Conservation (phyloP, 768 basidiomycete species). For the Xerocomellus intermedius region DNA sequence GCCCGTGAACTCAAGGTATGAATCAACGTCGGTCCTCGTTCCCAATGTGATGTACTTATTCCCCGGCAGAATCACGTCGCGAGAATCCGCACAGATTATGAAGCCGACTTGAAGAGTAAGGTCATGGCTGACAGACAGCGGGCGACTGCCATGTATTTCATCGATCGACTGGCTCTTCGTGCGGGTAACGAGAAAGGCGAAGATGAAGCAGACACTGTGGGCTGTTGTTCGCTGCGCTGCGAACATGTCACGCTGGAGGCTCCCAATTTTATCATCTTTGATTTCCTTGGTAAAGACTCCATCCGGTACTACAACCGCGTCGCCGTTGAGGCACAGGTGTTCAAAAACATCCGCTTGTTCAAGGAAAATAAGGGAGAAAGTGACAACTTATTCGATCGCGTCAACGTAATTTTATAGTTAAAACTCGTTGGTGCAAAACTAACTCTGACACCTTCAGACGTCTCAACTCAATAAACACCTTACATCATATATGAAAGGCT, state of each 20-base stretch:
- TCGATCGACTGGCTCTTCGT: slow-evolving; percentile 94
- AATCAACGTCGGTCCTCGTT: not conserved
- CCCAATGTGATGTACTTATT: slow-evolving; percentile 4
- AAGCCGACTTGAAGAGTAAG: slow-evolving; percentile 78
- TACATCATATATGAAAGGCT: slow-evolving; percentile 90
- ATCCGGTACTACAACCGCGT: slow-evolving; percentile 96
- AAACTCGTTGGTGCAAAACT: slow-evolving; percentile 12
- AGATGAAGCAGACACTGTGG: slow-evolving; percentile 98
- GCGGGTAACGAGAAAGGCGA: slow-evolving; percentile 99
- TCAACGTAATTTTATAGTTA: slow-evolving; percentile 55
- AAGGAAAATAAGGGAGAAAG: slow-evolving; percentile 88
- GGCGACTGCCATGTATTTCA: slow-evolving; percentile 99
- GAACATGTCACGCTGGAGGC: slow-evolving; percentile 93
- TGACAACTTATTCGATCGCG: slow-evolving; percentile 92
- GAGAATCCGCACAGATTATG: slow-evolving; percentile 87
- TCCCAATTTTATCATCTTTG: slow-evolving; percentile 87
- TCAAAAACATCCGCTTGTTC: slow-evolving; percentile 98
- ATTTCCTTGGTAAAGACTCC: slow-evolving; percentile 99
- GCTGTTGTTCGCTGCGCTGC: slow-evolving; percentile 95
- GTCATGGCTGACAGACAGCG: slow-evolving; percentile 94
- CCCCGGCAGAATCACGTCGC: slow-evolving; percentile 77
- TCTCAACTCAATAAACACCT: slow-evolving; percentile 88
- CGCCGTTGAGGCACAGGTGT: slow-evolving; percentile 85
- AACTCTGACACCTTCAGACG: slow-evolving; percentile 51
- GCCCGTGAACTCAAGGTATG: slow-evolving; percentile 90